A percentile compares a stretch with the other conserved stretches of the same genome.
phyloP scores from a whole-genome alignment of 1,139 yeast species.

The Taphrina betulina region DNA sequence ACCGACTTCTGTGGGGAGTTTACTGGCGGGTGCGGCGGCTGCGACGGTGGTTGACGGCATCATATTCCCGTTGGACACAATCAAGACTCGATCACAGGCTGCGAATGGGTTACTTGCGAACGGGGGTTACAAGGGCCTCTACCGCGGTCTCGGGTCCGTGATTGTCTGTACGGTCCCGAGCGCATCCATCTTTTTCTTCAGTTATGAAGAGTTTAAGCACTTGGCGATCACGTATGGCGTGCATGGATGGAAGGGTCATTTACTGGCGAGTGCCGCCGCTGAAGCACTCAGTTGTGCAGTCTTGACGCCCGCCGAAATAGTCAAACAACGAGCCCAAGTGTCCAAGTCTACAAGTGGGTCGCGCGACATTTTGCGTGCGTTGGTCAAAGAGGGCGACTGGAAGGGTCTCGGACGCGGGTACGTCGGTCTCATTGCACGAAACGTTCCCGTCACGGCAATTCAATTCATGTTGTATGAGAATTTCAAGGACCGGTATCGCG shows the following conservation, averaged over 20 bases:
- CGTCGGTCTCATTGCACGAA: slow-evolving; percentile 86
- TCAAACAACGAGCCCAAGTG: slow-evolving; percentile 92
- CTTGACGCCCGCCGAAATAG: slow-evolving; percentile 94
- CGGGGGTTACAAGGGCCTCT: slow-evolving; percentile 91
- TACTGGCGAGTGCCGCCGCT: slow-evolving; percentile 24
- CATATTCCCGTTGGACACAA: slow-evolving; percentile 93
- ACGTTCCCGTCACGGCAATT: slow-evolving; percentile 91
- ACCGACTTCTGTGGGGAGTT: slow-evolving; percentile 18
- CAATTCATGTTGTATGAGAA: slow-evolving; percentile 92
- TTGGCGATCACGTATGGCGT: slow-evolving; percentile 3
- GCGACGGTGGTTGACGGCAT: slow-evolving; percentile 94
- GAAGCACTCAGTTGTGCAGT: slow-evolving; percentile 62
- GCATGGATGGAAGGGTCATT: slow-evolving; percentile 20
- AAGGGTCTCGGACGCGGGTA: slow-evolving; percentile 93
- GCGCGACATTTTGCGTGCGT: slow-evolving; percentile 58
- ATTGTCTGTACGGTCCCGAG: slow-evolving; percentile 90
- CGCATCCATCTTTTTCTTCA: slow-evolving; percentile 32
- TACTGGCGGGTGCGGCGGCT: slow-evolving; percentile 73
- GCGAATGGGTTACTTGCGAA: slow-evolving; percentile 87
- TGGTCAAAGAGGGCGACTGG: slow-evolving; percentile 46
- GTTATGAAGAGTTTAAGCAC: slow-evolving; percentile 29
- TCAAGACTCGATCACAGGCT: slow-evolving; percentile 92
- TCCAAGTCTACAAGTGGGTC: slow-evolving; percentile 58
- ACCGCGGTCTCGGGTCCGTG: slow-evolving; percentile 89
- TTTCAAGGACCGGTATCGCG: slow-evolving; percentile 54